A percentile compares a stretch with the other conserved stretches of the same genome.
These are phyloP conservation scores for Monosporozyma aerobia DNA, from an alignment of 805 yeast genomes.

Conservation along the genomic window DNA sequence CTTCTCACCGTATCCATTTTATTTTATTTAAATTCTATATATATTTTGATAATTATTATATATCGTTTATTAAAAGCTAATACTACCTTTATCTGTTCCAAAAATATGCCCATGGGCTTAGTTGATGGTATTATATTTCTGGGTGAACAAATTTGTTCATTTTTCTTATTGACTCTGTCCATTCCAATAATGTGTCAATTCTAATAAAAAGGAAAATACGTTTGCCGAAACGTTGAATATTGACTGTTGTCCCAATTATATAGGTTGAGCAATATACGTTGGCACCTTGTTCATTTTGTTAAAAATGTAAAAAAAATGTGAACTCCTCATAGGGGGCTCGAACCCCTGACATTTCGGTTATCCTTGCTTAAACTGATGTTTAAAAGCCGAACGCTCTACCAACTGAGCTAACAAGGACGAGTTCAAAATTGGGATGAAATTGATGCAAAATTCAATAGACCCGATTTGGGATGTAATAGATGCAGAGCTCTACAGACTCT, in stretches of 20 bases:
- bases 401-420: constrained; percentile 53
- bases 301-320: constrained; percentile 9
- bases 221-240: no score
- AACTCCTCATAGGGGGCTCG: constrained; percentile 45
- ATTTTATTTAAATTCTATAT: background rate
- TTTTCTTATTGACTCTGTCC: no score
- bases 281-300: no score
- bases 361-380: constrained; percentile 32
- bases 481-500: no score
- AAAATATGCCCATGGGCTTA: background rate
- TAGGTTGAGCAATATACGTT: no score
- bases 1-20: background rate
- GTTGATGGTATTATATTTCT: no score
- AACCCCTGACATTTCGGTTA: constrained; percentile 42
- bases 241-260: no score
- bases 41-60: background rate
- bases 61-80: background rate
- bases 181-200: no score
- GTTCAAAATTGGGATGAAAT: constrained; percentile 18
- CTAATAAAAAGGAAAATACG: no score
- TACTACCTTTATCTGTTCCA: background rate
- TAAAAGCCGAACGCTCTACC: constrained; percentile 67
- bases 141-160: background rate
- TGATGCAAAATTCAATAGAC: no score
- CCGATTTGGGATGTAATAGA: no score